Conservation (phyloP, 2,329 filamentous ascomycete genomes). For the Xylaria multiplex region DNA sequence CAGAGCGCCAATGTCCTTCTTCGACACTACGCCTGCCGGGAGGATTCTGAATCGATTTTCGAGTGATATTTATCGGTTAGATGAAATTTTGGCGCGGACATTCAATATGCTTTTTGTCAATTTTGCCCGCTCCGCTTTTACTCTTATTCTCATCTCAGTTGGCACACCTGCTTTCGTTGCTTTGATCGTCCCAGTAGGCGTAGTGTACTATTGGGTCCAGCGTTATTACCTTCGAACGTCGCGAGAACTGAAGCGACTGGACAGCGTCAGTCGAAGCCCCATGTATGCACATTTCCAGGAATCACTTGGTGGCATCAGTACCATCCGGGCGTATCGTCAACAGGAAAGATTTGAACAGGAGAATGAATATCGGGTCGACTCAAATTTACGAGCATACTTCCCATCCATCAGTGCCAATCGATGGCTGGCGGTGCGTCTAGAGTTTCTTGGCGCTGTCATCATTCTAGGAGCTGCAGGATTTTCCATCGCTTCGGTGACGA, state of each 20-base stretch:
- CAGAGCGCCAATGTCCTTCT: slow-evolving; percentile 97
- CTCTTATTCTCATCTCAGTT: slow-evolving; percentile 83
- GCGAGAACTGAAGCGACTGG: slow-evolving; percentile 92
- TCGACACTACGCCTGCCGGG: slow-evolving; percentile 96
- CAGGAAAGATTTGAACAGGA: slow-evolving; percentile 87
- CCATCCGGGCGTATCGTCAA: slow-evolving; percentile 94
- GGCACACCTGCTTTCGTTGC: slow-evolving; percentile 83
- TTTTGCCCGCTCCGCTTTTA: slow-evolving; percentile 79
- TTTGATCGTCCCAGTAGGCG: slow-evolving; percentile 81
- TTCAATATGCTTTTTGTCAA: slow-evolving; percentile 97
- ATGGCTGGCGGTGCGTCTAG: slow-evolving; percentile 93
- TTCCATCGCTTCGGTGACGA: slow-evolving; percentile 81
- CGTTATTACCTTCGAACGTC: slow-evolving; percentile 97
- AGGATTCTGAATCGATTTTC: slow-evolving; percentile 97
- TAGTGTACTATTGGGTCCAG: slow-evolving; percentile 91
- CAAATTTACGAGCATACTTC: slow-evolving; percentile 93
- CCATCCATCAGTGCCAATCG: slow-evolving; percentile 93
- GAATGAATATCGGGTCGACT: slow-evolving; percentile 97
- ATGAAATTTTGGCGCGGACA: slow-evolving; percentile 92
- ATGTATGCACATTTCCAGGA: slow-evolving; percentile 99
- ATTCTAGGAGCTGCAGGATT: slow-evolving; percentile 89
- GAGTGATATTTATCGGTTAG: slow-evolving; percentile 83
- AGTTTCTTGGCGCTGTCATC: slow-evolving; percentile 94
- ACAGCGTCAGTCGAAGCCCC: slow-evolving; percentile 93
- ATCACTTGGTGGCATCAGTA: slow-evolving; percentile 90